A percentile compares a stretch with the other conserved stretches of the same genome.
These are phyloP conservation scores for Lipomyces mesembrius DNA, from an alignment of 805 yeast species.

Conservation along the genomic window DNA sequence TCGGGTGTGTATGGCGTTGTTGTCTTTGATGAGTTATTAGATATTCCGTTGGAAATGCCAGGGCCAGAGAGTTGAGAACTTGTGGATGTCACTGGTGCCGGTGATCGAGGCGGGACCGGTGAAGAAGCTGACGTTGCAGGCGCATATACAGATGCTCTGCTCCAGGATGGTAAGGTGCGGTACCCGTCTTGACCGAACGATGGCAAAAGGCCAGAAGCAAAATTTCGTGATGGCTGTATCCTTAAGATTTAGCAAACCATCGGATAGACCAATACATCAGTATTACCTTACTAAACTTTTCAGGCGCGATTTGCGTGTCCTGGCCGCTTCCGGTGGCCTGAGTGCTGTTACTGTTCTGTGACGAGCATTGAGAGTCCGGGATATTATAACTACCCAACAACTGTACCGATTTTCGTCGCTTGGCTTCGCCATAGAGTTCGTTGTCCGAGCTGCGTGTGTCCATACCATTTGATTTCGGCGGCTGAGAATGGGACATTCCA, in stretches of 20 bases:
- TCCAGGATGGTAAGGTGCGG: background rate
- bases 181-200: background rate
- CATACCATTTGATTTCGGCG: background rate
- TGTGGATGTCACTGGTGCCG: background rate
- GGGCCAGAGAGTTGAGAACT: background rate
- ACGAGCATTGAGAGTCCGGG: slow-evolving; percentile 20
- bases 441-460: slow-evolving; percentile 1
- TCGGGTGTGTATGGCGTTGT: background rate
- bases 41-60: background rate
- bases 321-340: background rate
- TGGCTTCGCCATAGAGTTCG: slow-evolving; percentile 17
- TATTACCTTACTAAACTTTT: background rate
- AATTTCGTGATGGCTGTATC: background rate
- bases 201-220: background rate
- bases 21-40: background rate
- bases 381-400: background rate
- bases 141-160: background rate
- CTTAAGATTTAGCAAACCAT: background rate
- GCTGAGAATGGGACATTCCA: background rate
- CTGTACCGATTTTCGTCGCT: slow-evolving; percentile 10
- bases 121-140: background rate
- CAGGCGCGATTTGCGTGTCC: background rate
- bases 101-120: background rate
- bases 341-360: background rate
- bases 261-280: background rate